These are phyloP conservation scores for Trichoderma koningiopsis DNA, from an alignment of 2,329 filamentous ascomycete genomes.

Conservation along the genomic window DNA sequence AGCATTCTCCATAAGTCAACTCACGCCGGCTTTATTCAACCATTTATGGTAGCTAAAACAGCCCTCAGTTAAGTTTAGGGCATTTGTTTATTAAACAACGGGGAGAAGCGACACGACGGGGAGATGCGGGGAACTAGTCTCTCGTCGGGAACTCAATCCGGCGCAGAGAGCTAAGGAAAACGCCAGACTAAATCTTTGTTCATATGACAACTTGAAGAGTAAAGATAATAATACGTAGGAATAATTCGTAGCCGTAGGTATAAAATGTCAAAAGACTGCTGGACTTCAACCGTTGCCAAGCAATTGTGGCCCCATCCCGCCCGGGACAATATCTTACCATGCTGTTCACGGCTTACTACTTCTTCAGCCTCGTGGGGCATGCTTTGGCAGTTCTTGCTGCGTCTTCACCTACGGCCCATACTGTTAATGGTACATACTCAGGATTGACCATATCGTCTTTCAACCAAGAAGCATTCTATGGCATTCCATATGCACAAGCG, in stretches of 20 bases:
- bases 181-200: neutral
- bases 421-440: neutral
- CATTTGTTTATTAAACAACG: neutral
- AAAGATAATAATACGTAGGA: neutral
- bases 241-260: neutral
- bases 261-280: neutral
- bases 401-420: neutral
- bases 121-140: slow-evolving; percentile 14
- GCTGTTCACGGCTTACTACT: neutral
- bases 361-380: neutral
- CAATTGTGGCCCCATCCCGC: neutral
- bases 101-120: neutral
- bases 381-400: neutral
- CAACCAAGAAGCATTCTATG: slow-evolving; percentile 11
- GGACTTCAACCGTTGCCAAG: neutral
- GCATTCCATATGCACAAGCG: slow-evolving; percentile 10
- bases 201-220: neutral
- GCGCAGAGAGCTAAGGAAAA: neutral
- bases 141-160: neutral
- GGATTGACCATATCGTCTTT: neutral
- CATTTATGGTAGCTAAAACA: neutral
- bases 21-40: neutral
- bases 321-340: neutral
- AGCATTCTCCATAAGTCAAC: neutral
- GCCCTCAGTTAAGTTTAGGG: neutral